Percentiles rank a stretch among this genome's conserved stretches.
Evolutionary conservation across 495 filamentous ascomycete genomes (phyloP).

Genomic region (Aspergillus affinis): DNA sequence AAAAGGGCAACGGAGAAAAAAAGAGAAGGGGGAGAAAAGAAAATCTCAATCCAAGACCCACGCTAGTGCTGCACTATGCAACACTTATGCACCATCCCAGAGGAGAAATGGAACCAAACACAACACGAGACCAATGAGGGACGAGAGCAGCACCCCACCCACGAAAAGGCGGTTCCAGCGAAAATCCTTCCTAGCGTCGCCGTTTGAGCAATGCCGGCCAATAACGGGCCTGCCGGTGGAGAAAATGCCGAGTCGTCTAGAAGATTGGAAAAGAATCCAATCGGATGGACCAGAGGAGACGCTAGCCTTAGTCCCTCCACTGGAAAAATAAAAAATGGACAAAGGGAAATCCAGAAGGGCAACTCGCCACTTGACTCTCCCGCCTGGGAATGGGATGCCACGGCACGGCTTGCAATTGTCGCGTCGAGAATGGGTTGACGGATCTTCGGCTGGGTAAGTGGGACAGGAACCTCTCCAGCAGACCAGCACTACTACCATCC

Average conservation of each 20-base stretch:
- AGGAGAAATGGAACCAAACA: constrained; percentile 11
- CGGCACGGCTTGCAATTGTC: not conserved
- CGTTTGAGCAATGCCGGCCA: constrained; percentile 29
- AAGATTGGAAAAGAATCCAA: constrained; percentile 18
- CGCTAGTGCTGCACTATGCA: constrained; percentile 6
- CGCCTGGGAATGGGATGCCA: too few relatives aligned
- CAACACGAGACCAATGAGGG: constrained; percentile 15
- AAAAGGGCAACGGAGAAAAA: not conserved
- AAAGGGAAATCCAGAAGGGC: constrained; percentile 2
- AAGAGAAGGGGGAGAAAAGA: constrained; percentile 10
- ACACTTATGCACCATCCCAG: constrained; percentile 12
- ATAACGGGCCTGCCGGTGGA: constrained; percentile 13
- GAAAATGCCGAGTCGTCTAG: constrained; percentile 23
- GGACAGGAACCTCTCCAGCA: too few relatives aligned
- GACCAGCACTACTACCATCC: too few relatives aligned
- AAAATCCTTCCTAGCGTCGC: constrained; percentile 41
- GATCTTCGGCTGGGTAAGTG: too few relatives aligned
- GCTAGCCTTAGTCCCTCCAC: constrained; percentile 5
- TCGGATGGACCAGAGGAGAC: constrained; percentile 17
- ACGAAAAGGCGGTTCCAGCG: constrained; percentile 28
- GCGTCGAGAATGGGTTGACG: too few relatives aligned
- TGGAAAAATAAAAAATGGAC: constrained; percentile 8
- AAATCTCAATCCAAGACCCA: constrained; percentile 9
- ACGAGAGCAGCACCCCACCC: constrained; percentile 16
- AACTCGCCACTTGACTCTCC: not conserved